Percentiles rank a stretch among this genome's conserved stretches.
Evolutionary conservation across 2,329 filamentous ascomycete genomes (phyloP).

Genomic region (Clarireedia sp.): DNA sequence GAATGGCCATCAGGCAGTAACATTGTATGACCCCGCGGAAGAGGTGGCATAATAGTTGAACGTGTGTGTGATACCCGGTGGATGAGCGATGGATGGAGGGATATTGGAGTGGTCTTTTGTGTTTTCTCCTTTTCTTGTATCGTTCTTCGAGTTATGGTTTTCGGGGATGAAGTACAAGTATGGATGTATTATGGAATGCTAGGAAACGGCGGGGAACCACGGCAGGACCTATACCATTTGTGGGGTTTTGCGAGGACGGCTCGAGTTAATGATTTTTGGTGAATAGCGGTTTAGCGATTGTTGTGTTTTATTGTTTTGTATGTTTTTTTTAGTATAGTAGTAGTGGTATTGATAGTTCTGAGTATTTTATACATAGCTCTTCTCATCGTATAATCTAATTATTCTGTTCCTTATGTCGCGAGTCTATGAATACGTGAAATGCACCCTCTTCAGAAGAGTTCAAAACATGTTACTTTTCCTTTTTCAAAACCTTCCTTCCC

Average conservation of each 20-base stretch:
- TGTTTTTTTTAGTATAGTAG: not conserved
- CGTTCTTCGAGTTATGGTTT: not conserved
- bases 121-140: not conserved
- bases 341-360: not conserved
- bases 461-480: not conserved
- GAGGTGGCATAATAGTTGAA: conserved; percentile 14
- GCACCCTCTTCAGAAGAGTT: not conserved
- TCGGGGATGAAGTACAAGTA: not conserved
- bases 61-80: not conserved
- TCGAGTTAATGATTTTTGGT: conserved; percentile 8
- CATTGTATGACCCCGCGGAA: conserved; percentile 20
- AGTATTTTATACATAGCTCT: not conserved
- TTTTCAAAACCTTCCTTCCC: conserved; percentile 53
- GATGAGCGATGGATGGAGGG: not conserved
- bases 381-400: not conserved
- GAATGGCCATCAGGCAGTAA: conserved; percentile 12
- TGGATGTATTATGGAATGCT: not conserved
- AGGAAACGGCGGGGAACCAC: not conserved
- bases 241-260: conserved; percentile 15
- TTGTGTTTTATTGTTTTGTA: conserved; percentile 6
- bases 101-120: conserved; percentile 10
- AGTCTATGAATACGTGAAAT: not conserved
- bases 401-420: not conserved
- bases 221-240: conserved; percentile 4
- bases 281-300: conserved; percentile 24